Evolutionary conservation across 306 rosid species (phyloP).

Genomic region (Senna siamea): DNA sequence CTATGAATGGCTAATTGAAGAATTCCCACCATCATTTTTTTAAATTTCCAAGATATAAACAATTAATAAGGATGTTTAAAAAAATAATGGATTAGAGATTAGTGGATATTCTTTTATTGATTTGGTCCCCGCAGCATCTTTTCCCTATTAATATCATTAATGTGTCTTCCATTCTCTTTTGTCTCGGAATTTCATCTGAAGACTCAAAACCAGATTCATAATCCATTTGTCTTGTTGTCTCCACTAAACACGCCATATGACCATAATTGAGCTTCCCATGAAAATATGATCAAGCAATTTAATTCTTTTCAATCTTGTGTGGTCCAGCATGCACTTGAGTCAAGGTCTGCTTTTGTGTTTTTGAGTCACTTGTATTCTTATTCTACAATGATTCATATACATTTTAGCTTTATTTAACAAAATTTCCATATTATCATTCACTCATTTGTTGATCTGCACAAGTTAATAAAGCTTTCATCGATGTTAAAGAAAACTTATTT

Average conservation of each 20-base stretch:
- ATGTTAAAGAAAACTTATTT: too few species aligned
- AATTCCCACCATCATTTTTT: constrained; percentile 2
- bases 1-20: constrained; percentile 42
- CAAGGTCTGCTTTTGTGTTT: too few species aligned
- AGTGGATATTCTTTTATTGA: not conserved
- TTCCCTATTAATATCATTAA: constrained; percentile 12
- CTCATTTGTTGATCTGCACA: too few species aligned
- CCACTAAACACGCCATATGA: constrained; percentile 28
- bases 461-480: too few species aligned
- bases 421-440: too few species aligned
- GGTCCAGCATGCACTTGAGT: not conserved
- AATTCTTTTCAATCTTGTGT: not conserved
- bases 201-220: constrained; percentile 33
- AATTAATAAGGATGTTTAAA: not conserved
- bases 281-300: constrained; percentile 24
- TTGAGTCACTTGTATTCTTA: too few species aligned
- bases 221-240: constrained; percentile 43
- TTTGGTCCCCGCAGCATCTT: constrained; percentile 32
- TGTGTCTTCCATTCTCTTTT: not conserved
- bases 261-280: constrained; percentile 59
- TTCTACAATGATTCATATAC: too few species aligned
- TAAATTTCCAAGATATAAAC: constrained; percentile 3
- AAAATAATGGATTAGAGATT: not conserved
- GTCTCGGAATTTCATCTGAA: constrained; percentile 23
- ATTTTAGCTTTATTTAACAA: too few species aligned